Evolutionary conservation across 352 stramenopile species (phyloP).

Genomic region (Phytophthora hibernalis): DNA sequence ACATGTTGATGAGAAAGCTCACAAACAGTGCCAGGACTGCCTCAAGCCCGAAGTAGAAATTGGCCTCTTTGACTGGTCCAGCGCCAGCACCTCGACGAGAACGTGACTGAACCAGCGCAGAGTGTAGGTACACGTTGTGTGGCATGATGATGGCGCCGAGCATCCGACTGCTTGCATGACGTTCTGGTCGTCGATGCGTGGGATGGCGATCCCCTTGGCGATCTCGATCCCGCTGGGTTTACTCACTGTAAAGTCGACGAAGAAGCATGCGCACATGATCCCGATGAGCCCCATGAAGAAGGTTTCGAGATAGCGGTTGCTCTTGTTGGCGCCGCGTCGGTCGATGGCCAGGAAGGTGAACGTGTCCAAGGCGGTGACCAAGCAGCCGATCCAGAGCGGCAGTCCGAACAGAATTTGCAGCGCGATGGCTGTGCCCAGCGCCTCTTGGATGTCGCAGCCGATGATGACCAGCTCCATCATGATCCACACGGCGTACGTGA

Average conservation of each 20-base stretch:
- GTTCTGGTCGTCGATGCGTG: conserved; percentile 68
- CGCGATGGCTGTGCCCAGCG: conserved; percentile 81
- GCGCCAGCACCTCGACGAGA: conserved; percentile 7
- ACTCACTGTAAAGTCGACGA: conserved; percentile 86
- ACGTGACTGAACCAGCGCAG: conserved; percentile 83
- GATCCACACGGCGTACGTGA: conserved; percentile 72
- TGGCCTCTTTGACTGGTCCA: conserved; percentile 47
- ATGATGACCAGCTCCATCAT: conserved; percentile 91
- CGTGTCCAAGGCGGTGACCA: conserved; percentile 74
- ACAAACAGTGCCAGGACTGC: conserved; percentile 84
- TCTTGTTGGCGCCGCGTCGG: conserved; percentile 57
- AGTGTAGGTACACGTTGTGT: conserved; percentile 97
- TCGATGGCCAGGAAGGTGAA: conserved; percentile 92
- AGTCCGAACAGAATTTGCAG: conserved; percentile 78
- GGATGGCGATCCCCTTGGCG: conserved; percentile 77
- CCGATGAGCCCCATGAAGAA: conserved; percentile 91
- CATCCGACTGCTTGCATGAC: conserved; percentile 83
- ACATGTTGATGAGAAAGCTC: conserved; percentile 94
- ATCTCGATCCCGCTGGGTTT: conserved; percentile 73
- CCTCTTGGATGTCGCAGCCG: conserved; percentile 87
- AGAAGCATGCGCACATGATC: conserved; percentile 91
- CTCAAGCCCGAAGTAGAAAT: conserved; percentile 91
- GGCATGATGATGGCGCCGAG: conserved; percentile 94
- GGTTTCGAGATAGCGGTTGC: conserved; percentile 72
- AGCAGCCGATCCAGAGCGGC: conserved; percentile 80